phyloP scores from a whole-genome alignment of 1,284 basidiomycete species.

The Fomitopsis palustris region DNA sequence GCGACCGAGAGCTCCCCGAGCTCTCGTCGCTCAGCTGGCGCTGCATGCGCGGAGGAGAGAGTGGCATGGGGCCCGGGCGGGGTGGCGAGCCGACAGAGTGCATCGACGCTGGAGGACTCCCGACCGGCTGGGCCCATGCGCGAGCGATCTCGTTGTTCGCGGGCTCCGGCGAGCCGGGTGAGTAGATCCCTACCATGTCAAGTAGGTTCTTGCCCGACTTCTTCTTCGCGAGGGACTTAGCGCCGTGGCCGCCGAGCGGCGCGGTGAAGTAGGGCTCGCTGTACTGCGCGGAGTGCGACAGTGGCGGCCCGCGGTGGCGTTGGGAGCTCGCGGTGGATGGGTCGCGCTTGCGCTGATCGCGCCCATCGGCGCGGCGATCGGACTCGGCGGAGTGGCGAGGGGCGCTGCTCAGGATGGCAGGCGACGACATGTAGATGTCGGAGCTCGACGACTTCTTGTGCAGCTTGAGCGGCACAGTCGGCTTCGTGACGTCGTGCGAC shows the following conservation, averaged over 20 bases:
- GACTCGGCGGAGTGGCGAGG: neutral
- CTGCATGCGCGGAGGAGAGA: neutral
- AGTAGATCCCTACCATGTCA: neutral
- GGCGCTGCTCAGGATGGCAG: neutral
- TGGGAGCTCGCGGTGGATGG: neutral
- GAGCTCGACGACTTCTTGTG: conserved; percentile 1
- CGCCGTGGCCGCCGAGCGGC: neutral
- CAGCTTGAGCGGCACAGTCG: neutral
- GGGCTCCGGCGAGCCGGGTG: neutral
- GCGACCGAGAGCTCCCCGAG: neutral
- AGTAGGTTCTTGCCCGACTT: neutral
- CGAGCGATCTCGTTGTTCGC: neutral
- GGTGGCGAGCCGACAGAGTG: neutral
- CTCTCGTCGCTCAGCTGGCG: neutral
- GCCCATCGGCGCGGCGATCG: neutral
- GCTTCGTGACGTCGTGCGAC: neutral
- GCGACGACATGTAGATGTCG: neutral
- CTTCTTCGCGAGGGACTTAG: neutral
- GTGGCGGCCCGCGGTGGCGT: neutral
- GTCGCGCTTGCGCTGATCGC: neutral
- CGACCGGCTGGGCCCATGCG: neutral
- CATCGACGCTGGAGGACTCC: neutral
- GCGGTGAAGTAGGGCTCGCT: neutral
- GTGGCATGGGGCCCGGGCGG: neutral
- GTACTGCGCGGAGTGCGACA: neutral